Evolutionary conservation across 2,329 filamentous ascomycete genomes (phyloP), one percentile per base, ranked within the genome.

Genomic region (Pyrenophora graminea): DNA sequence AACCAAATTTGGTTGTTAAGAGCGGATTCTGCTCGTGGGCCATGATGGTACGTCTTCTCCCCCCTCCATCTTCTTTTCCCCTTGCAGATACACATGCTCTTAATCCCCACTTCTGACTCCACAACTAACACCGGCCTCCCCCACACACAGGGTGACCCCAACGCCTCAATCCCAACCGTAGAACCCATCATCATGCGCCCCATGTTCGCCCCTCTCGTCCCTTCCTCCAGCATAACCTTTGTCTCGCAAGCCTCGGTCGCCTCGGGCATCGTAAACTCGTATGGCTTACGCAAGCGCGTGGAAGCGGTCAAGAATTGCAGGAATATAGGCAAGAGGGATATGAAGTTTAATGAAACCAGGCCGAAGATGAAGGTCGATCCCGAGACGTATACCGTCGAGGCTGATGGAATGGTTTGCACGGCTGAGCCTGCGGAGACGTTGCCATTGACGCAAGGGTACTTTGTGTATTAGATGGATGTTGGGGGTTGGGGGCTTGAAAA

Each of bases 291-390:
- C 64, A 96, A 92, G 74, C 84, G 90, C 39, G 77, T 97, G 58
- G 90, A 94, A 76, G 79, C 90, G 3, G 91, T 97, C 41, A 86
- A 81, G 68, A 83, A 83, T 48, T 96, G 91, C 72, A 81, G 92
- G 52, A 82, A 73, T 27, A 82, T 96, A 38, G 80, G 86, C 37
- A 97, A 97, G 81, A 80, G 76, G 63, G 89, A 97, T 74, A 96
- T 97, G 91, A 91, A 90, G 68, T 92, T 85, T 74, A 97, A 97
- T 72, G 85, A 91, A 67, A 75, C 76, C 47, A 91, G 85, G 84
- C 93, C 93, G 12, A 85, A 81, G 76, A 97, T 97, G 90, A 85
- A 80, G 64, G 92, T 97, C 53, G 92, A 97, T 72, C 89, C 93
- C 4, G 93, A 97, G 80, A 86, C 83, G 66, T 97, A 97, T 77